These are phyloP conservation scores for Lachancea sp. DNA, from an alignment of 805 yeast species.

Conservation along the genomic window DNA sequence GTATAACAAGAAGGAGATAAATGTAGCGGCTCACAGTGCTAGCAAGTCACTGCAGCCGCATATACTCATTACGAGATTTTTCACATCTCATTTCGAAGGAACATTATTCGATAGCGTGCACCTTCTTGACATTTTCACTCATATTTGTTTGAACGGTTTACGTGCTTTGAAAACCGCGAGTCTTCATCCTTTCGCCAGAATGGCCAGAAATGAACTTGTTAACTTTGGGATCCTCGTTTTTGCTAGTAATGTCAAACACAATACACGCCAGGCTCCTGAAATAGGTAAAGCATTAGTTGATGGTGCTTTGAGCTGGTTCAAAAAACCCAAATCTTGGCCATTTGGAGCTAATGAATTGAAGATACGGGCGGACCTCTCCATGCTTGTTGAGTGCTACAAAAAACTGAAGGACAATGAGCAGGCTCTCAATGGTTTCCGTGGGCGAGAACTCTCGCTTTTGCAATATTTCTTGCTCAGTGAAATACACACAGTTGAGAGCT, in stretches of 20 bases:
- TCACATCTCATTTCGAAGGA: conserved; percentile 76
- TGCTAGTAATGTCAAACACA: conserved; percentile 45
- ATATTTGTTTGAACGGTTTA: conserved; percentile 53
- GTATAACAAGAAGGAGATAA: conserved; percentile 55
- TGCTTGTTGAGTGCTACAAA: conserved; percentile 46
- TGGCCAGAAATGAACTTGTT: conserved; percentile 67
- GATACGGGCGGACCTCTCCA: conserved; percentile 58
- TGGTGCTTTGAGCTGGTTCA: conserved; percentile 77
- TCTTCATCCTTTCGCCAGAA: conserved; percentile 74
- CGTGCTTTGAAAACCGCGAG: conserved; percentile 51
- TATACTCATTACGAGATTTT: conserved; percentile 54
- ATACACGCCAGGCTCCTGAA: conserved; percentile 38
- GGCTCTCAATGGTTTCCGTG: conserved; percentile 29
- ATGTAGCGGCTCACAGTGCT: conserved; percentile 45
- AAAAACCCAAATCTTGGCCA: conserved; percentile 57
- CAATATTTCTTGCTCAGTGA: conserved; percentile 70
- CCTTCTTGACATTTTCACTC: conserved; percentile 60
- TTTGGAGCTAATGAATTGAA: conserved; percentile 76
- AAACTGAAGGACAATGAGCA: conserved; percentile 16
- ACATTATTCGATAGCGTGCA: conserved; percentile 66
- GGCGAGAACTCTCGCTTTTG: conserved; percentile 47
- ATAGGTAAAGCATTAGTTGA: conserved; percentile 47
- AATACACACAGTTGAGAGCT: conserved; percentile 59
- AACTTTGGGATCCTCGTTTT: conserved; percentile 61
- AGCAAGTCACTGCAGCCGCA: conserved; percentile 59